Conservation (phyloP, 768 basidiomycete genomes). For the Macrocybe gigantea region DNA sequence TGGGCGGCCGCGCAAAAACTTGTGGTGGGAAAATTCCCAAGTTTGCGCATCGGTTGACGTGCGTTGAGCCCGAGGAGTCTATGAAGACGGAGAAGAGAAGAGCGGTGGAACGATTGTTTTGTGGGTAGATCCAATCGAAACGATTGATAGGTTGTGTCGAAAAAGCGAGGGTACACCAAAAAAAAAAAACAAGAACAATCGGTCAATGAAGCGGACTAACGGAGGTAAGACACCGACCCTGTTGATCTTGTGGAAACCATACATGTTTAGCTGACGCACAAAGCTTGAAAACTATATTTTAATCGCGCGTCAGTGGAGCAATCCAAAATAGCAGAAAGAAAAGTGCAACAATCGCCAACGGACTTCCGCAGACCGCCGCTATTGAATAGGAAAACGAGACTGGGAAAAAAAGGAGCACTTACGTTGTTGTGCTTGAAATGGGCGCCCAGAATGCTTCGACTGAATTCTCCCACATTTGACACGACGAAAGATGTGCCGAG, state of each 20-base stretch:
- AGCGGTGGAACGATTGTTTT: not conserved
- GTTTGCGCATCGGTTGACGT: conserved; percentile 77
- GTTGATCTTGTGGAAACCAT: conserved; percentile 93
- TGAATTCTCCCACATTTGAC: conserved; percentile 82
- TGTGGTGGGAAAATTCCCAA: conserved; percentile 87
- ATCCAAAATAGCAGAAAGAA: conserved; percentile 5
- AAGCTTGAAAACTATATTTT: conserved; percentile 77
- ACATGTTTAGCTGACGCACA: conserved; percentile 94
- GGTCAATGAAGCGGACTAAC: not conserved
- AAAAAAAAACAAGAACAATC: not conserved
- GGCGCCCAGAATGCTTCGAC: conserved; percentile 74
- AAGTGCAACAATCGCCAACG: not conserved
- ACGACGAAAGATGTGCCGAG: conserved; percentile 82
- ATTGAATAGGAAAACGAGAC: not conserved
- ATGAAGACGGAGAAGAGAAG: conserved; percentile 2
- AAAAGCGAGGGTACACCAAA: not conserved
- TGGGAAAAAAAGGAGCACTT: conserved; percentile 18
- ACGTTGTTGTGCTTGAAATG: conserved; percentile 93
- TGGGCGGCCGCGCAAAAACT: conserved; percentile 75
- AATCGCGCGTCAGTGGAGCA: not conserved
- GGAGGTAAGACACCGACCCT: conserved; percentile 41
- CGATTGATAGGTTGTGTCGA: not conserved
- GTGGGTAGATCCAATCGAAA: not conserved
- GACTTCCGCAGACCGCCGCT: not conserved
- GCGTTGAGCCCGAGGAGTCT: conserved; percentile 81